Evolutionary conservation across 495 filamentous ascomycete species (phyloP).

Genomic region (Aspergillus nidulans): DNA sequence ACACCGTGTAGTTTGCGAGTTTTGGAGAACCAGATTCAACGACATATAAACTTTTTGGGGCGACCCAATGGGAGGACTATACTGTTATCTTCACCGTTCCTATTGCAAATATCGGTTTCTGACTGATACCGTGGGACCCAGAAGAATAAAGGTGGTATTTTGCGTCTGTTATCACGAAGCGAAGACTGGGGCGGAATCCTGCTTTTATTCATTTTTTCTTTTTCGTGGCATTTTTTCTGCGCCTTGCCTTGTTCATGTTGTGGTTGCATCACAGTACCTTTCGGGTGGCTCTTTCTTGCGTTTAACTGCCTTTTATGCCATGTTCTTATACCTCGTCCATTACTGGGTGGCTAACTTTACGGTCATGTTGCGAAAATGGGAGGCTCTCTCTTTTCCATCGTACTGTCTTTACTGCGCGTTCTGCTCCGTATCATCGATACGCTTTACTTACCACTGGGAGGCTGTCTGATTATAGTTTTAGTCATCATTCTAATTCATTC

Average conservation of each 20-base stretch:
- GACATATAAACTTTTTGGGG: constrained; percentile 30
- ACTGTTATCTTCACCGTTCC: constrained; percentile 20
- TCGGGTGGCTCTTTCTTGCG: constrained; percentile 28
- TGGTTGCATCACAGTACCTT: constrained; percentile 19
- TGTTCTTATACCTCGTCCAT: constrained; percentile 3
- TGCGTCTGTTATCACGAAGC: constrained; percentile 24
- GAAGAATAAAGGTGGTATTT: constrained; percentile 7
- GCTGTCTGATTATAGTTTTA: constrained; percentile 45
- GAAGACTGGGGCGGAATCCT: constrained; percentile 22
- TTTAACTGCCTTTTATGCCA: constrained; percentile 15
- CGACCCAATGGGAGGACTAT: constrained; percentile 30
- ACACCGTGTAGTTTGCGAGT: constrained; percentile 2
- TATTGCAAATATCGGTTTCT: background rate
- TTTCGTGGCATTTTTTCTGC: constrained; percentile 28
- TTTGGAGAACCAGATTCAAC: constrained; percentile 16
- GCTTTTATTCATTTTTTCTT: constrained; percentile 12
- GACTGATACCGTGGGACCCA: background rate
- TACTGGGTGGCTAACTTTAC: constrained; percentile 12
- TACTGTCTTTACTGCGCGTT: constrained; percentile 3
- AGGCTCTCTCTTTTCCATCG: constrained; percentile 12
- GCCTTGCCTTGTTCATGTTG: constrained; percentile 11
- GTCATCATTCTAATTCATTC: constrained; percentile 9
- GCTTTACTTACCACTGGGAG: constrained; percentile 29
- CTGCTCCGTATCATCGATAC: background rate
- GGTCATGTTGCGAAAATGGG: constrained; percentile 19